These are phyloP conservation scores for Mollisiaceae sp. DNA, from an alignment of 2,329 filamentous ascomycete genomes.

Conservation along the genomic window DNA sequence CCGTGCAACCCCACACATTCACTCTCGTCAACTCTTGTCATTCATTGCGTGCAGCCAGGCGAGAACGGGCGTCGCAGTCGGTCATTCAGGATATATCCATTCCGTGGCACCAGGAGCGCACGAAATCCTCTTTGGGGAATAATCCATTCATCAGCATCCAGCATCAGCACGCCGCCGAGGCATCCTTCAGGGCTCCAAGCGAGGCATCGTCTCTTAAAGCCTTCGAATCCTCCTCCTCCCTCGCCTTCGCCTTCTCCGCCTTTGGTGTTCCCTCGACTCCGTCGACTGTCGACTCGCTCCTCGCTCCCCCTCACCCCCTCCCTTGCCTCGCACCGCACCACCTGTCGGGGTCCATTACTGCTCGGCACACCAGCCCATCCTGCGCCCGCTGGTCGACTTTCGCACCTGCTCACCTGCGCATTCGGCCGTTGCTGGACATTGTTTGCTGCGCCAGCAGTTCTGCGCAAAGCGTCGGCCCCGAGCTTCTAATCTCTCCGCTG, in stretches of 20 bases:
- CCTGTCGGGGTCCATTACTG: neutral
- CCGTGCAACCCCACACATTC: conserved; percentile 28
- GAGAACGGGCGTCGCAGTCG: conserved; percentile 10
- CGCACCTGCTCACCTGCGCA: neutral
- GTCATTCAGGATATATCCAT: conserved; percentile 7
- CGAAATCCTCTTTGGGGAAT: neutral
- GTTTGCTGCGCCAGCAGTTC: conserved; percentile 15
- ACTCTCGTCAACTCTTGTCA: conserved; percentile 7
- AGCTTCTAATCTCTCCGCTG: conserved; percentile 25
- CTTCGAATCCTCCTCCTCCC: neutral
- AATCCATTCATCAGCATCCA: conserved; percentile 1
- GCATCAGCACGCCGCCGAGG: conserved; percentile 4
- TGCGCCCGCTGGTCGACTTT: neutral
- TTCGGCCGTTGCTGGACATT: conserved; percentile 8
- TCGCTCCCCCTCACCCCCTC: too few species aligned
- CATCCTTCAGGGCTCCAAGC: neutral
- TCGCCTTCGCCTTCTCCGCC: neutral
- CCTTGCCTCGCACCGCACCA: neutral
- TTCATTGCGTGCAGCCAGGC: conserved; percentile 5
- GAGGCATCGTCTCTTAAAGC: conserved; percentile 7
- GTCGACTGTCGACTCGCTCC: neutral
- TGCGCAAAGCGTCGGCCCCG: conserved; percentile 18
- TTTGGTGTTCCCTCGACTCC: conserved; percentile 1
- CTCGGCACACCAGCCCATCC: conserved; percentile 1
- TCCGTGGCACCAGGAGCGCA: conserved; percentile 6